Evolutionary conservation across 306 rosid species (phyloP), one percentile per base, ranked within the genome.

Genomic region (Myrica gale): DNA sequence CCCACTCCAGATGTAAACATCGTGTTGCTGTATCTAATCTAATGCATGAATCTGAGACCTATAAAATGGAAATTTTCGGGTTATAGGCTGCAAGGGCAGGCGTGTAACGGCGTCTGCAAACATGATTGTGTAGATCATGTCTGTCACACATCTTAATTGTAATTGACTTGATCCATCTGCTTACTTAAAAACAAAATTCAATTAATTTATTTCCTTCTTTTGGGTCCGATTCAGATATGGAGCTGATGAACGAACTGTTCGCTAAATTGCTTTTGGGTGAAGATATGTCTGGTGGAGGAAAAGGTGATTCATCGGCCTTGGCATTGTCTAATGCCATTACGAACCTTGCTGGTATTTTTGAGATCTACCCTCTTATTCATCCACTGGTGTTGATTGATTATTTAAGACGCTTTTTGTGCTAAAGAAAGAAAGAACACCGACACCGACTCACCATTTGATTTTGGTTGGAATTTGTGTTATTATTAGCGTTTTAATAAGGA

Each of bases 221-320:
- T 75, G 79, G 87, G 32, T 80, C 79, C 80, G 81, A 81, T 84
- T 61, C 91, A 96, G 98, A 96, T 67, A 88, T 89, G 82, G 99
- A 90, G 69, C 92, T 89, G 83, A 89, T 96, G 97, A 92, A 87
- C 84, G 98, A 96, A 91, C 87, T 90, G 86, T 96, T 92, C 77
- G 82, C 99, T 67, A 96, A 96, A 74, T 79, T 96, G 71, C 89
- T 96, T 57, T 81, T 96, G 80, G 99, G 99, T 13, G 99, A 96
- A 74, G 99, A 96, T 71, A 96, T 96, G 99, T 96, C 99, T 2
- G 99, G 99, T 47, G 98, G 99, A 80, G 99, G 99, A 55, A 90
- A 90, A 76, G 98, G 99, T 55, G 99, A 92, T 85, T 89, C 99
- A 0, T 92, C 99, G 19, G 97, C 99, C 74, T 81, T 96, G 75